Percentiles rank a stretch among this genome's conserved stretches.
Evolutionary conservation across 371 early-diverging fungal genomes (phyloP).

Genomic region (Lichtheimia hyalospora): DNA sequence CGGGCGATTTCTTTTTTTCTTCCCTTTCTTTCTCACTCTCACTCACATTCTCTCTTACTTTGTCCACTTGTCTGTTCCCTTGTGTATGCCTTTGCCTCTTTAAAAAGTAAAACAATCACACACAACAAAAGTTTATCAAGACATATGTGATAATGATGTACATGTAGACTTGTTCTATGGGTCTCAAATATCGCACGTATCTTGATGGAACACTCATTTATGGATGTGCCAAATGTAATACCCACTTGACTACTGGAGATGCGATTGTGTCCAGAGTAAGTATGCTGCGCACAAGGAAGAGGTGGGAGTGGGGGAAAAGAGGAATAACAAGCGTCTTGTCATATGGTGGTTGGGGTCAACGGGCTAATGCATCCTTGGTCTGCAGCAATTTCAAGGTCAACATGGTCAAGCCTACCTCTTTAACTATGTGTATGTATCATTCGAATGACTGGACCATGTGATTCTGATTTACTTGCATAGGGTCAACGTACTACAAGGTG

Average conservation of each 20-base stretch:
- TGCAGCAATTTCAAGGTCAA: slow-evolving; percentile 66
- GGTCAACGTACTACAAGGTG: slow-evolving; percentile 63
- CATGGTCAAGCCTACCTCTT: slow-evolving; percentile 71
- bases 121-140: too few species aligned
- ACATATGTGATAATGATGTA: not conserved
- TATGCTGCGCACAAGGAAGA: too few species aligned
- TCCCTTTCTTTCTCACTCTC: slow-evolving; percentile 1
- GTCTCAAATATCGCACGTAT: slow-evolving; percentile 58
- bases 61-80: not conserved
- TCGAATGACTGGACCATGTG: not conserved
- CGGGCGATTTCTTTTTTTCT: not conserved
- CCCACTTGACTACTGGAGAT: slow-evolving; percentile 69
- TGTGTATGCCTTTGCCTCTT: slow-evolving; percentile 5
- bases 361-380: not conserved
- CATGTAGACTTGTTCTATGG: slow-evolving; percentile 36
- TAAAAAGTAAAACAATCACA: not conserved
- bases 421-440: slow-evolving; percentile 52
- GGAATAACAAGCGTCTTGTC: not conserved
- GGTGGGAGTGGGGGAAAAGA: too few species aligned
- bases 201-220: slow-evolving; percentile 56
- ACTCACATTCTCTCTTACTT: not conserved
- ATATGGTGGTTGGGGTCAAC: too few species aligned
- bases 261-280: slow-evolving; percentile 69
- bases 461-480: slow-evolving; percentile 22
- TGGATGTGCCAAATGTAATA: slow-evolving; percentile 70